Base-by-base conservation (phyloP, 768 basidiomycete genomes). In the Termitomyces sp. region DNA sequence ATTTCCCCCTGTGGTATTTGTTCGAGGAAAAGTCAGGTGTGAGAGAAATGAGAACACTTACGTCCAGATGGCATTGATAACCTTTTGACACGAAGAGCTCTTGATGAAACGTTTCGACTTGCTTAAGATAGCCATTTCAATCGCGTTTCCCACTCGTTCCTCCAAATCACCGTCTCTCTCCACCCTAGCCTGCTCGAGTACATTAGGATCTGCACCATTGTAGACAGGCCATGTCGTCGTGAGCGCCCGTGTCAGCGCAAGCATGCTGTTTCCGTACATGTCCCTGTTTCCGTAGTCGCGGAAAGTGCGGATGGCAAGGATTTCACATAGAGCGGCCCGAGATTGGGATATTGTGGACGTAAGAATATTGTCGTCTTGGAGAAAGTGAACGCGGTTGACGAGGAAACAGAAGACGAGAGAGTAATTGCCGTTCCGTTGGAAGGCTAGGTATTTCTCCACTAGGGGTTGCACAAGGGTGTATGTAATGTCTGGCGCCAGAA, bases 41-140 rank as follows among this genome's bases (percentile, higher is more conserved):
- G 26, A 34, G 2, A 13, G 9, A n/a, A 18, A 46, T 32, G 36
- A 56, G 26, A 54, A 41, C 44, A 72, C 80, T 64, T 68, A 88
- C 88, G 80, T 79, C 88, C 89, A 92, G 29, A 90, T 90, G 0
- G 79, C 82, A 71, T 89, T 83, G 58, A 96, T 95, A 49, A 98
- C 90, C 65, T 87, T 94, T 68, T 97, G 94, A 65, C 89, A 94
- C 1, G 92, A 83, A 0, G 90, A 84, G 63, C 86, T 88, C 67
- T 94, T 92, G 66, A 96, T 94, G 72, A 98, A 97, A 20, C 85
- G 76, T 65, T 92, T 94, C 5, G 93, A 86, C 65, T 86, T 88
- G 59, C 90, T 83, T 22, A 96, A 77, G 61, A 97, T 94, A 4
- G 94, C 94, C 77, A 93, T 79, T 69, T 98, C 94, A 50, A 97